Conservation (phyloP, 352 stramenopile genomes). For the Bremia lactucae region DNA sequence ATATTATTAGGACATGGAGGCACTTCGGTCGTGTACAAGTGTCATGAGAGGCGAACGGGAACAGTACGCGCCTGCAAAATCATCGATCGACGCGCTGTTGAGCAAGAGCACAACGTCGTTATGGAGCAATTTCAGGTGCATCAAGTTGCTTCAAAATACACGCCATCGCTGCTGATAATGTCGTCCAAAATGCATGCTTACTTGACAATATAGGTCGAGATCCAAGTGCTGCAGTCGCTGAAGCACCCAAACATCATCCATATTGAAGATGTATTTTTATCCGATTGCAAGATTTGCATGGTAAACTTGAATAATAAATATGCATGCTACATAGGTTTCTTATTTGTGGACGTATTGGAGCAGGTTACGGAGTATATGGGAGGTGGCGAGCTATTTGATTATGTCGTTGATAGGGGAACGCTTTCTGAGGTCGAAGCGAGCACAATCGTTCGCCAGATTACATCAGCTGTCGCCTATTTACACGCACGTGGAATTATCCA, state of each 20-base stretch:
- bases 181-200: not conserved
- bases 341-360: slow-evolving; percentile 1
- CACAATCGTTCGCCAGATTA: slow-evolving; percentile 82
- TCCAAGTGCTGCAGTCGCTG: slow-evolving; percentile 85
- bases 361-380: slow-evolving; percentile 84
- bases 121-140: slow-evolving; percentile 82
- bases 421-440: slow-evolving; percentile 82
- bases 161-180: slow-evolving; percentile 1
- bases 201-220: slow-evolving; percentile 43
- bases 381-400: slow-evolving; percentile 86
- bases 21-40: slow-evolving; percentile 80
- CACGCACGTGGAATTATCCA: slow-evolving; percentile 82
- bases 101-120: slow-evolving; percentile 63
- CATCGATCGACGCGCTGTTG: slow-evolving; percentile 71
- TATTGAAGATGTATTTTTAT: slow-evolving; percentile 82
- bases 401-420: slow-evolving; percentile 85
- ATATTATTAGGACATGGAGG: slow-evolving; percentile 53
- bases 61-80: slow-evolving; percentile 73
- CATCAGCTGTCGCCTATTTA: slow-evolving; percentile 84
- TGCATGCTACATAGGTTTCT: not conserved
- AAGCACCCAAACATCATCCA: slow-evolving; percentile 86
- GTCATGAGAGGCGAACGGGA: slow-evolving; percentile 46
- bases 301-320: slow-evolving; percentile 15
- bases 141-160: not conserved
- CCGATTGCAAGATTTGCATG: slow-evolving; percentile 80